Base-by-base conservation (phyloP, 768 basidiomycete genomes). In the Kwoniella pini region DNA sequence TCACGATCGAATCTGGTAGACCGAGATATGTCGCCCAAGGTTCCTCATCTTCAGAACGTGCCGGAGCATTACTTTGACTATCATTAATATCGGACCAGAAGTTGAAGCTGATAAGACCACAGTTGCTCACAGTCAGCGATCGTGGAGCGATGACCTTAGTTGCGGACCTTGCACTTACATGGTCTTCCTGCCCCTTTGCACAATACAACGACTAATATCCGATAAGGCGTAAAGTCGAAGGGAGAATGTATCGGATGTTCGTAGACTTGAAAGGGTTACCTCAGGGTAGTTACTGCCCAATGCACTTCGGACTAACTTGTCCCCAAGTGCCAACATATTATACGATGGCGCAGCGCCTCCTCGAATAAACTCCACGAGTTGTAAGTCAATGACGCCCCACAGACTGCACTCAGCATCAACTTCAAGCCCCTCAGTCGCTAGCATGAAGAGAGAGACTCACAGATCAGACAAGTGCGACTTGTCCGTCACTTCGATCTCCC, bases 21-120 rank as follows among this genome's bases (percentile, higher is more conserved):
- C 65, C 65, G 13, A 67, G 62, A 46, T 67, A 67, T 11, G 65
- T 57, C 7, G 65, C 52, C 65, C 65, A 67, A 1, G 62, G 57
- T 36, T 60, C 57, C 11, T 64, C 65, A 19, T 61, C 65, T 10
- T 51, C 43, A n/a, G 24, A 26, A n/a, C 15, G 22, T 15, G 54
- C 19, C 24, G 40, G 28, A 4, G 28, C 19, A n/a, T 33, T 28
- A 5, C 39, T 28, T 38, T 40, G 13, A 22, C 50, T 43, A 38
- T 49, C 50, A 22, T 50, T 42, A 10, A 42, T 26, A 27, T 58
- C 57, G 5, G 45, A 38, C 62, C 62, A 63, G 44, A 63, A 63
- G 39, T 63, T 58, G 62, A 63, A 63, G 11, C 62, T 63, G 15
- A 7, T 36, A 36, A 7, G n/a, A n/a, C n/a, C n/a, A 36, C 42